These are phyloP conservation scores for Yamadazyma tumulicola DNA, from an alignment of 805 yeast genomes.

Conservation along the genomic window DNA sequence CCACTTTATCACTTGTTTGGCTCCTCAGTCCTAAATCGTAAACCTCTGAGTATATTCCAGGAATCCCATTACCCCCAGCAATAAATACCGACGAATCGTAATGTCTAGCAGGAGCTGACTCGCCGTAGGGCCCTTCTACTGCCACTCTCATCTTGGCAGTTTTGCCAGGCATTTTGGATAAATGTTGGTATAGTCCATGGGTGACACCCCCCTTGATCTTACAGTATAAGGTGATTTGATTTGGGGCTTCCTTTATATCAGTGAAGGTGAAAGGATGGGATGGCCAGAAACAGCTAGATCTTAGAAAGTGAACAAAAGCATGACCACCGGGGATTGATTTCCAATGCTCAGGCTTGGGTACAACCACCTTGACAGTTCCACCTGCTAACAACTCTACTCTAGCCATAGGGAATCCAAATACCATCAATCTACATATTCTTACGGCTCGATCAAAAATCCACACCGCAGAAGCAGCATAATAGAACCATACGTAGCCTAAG, in stretches of 20 bases:
- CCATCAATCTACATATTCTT: slow-evolving; percentile 23
- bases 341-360: slow-evolving; percentile 38
- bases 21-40: slow-evolving; percentile 20
- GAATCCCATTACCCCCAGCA: slow-evolving; percentile 76
- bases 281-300: slow-evolving; percentile 37
- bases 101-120: slow-evolving; percentile 42
- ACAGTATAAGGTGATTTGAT: slow-evolving; percentile 25
- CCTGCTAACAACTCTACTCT: slow-evolving; percentile 26
- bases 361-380: slow-evolving; percentile 34
- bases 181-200: slow-evolving; percentile 24
- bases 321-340: slow-evolving; percentile 38
- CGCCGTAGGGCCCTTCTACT: slow-evolving; percentile 73
- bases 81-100: slow-evolving; percentile 55
- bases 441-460: slow-evolving; percentile 36
- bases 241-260: slow-evolving; percentile 19
- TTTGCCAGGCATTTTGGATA: slow-evolving; percentile 26
- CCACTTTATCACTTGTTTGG: slow-evolving; percentile 12
- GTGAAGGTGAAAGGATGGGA: slow-evolving; percentile 41
- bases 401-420: slow-evolving; percentile 36
- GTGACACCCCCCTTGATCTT: slow-evolving; percentile 39
- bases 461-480: slow-evolving; percentile 30
- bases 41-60: slow-evolving; percentile 49
- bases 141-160: slow-evolving; percentile 25
- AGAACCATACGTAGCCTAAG: slow-evolving; percentile 28
- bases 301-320: slow-evolving; percentile 36